Percentiles rank a stretch among this genome's conserved stretches.
These are phyloP conservation scores for Cordyceps sp. DNA, from an alignment of 2,329 filamentous ascomycete species.

Conservation along the genomic window DNA sequence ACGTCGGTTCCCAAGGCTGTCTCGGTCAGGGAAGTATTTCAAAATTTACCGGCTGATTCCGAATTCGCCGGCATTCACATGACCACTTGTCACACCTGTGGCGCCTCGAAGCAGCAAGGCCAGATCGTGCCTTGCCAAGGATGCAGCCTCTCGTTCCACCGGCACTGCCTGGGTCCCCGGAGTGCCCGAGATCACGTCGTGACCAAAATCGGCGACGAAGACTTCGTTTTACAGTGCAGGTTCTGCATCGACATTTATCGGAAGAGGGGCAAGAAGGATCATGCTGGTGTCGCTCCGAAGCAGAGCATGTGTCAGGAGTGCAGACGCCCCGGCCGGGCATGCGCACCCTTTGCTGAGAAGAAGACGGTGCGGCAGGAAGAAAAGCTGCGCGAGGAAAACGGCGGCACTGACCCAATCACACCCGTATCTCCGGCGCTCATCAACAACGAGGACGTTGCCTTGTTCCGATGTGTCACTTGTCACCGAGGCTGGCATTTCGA, in stretches of 20 bases:
- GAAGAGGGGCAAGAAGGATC: conserved; percentile 42
- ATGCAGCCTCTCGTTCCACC: conserved; percentile 72
- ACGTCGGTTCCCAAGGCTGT: conserved; percentile 33
- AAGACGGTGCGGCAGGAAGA: conserved; percentile 70
- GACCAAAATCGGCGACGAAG: conserved; percentile 61
- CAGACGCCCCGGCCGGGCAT: conserved; percentile 47
- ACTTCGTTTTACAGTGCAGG: conserved; percentile 81
- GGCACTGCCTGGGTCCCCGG: conserved; percentile 61
- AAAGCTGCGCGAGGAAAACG: conserved; percentile 62
- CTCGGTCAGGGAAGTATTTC: conserved; percentile 60
- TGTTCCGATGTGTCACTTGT: conserved; percentile 72
- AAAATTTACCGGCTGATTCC: conserved; percentile 39
- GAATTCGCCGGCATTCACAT: conserved; percentile 57
- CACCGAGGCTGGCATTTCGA: conserved; percentile 69
- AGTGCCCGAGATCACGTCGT: conserved; percentile 67
- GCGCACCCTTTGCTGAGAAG: conserved; percentile 54
- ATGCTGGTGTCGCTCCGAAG: conserved; percentile 39
- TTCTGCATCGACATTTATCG: conserved; percentile 57
- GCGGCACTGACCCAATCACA: conserved; percentile 60
- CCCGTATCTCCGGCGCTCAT: conserved; percentile 44
- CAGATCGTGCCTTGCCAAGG: conserved; percentile 78
- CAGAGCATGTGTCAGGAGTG: conserved; percentile 60
- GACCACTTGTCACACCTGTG: conserved; percentile 56
- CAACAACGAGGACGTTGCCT: conserved; percentile 58
- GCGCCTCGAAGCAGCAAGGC: conserved; percentile 30